A percentile compares a stretch with the other conserved stretches of the same genome.
Conservation (phyloP, 257 asterid species). For the Scutellaria barbata region DNA sequence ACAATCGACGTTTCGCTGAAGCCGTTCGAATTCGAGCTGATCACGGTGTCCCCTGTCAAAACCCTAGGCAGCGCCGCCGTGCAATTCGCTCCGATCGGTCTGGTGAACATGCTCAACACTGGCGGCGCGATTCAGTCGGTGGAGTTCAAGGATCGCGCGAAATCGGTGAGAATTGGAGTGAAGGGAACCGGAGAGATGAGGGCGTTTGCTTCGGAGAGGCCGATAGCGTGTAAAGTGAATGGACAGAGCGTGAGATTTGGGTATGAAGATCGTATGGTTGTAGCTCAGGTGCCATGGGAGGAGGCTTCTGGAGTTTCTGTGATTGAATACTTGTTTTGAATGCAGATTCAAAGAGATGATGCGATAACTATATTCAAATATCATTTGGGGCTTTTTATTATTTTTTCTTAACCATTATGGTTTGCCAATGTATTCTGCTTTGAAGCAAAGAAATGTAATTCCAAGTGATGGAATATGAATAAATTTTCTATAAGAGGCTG, state of each 20-base stretch:
- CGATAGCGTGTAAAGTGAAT: constrained; percentile 52
- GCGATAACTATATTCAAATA: constrained; percentile 10
- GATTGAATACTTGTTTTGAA: constrained; percentile 61
- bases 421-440: constrained; percentile 34
- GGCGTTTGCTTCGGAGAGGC: constrained; percentile 63
- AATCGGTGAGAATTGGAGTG: constrained; percentile 53
- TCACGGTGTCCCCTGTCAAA: constrained; percentile 57
- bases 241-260: constrained; percentile 48
- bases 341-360: not conserved
- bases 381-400: constrained; percentile 15
- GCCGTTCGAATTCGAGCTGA: constrained; percentile 70
- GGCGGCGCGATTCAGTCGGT: constrained; percentile 67
- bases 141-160: constrained; percentile 35
- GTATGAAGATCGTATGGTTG: constrained; percentile 58
- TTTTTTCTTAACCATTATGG: not conserved
- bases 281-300: constrained; percentile 62
- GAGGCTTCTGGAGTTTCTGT: constrained; percentile 53
- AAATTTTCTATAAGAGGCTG: constrained; percentile 12
- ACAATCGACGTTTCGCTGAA: constrained; percentile 52
- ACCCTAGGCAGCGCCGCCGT: constrained; percentile 32
- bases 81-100: constrained; percentile 70
- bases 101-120: constrained; percentile 71
- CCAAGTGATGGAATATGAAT: constrained; percentile 41
- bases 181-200: constrained; percentile 82
- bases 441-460: constrained; percentile 36